Conservation (phyloP, 257 asterid species). For the Petunia axillaris region DNA sequence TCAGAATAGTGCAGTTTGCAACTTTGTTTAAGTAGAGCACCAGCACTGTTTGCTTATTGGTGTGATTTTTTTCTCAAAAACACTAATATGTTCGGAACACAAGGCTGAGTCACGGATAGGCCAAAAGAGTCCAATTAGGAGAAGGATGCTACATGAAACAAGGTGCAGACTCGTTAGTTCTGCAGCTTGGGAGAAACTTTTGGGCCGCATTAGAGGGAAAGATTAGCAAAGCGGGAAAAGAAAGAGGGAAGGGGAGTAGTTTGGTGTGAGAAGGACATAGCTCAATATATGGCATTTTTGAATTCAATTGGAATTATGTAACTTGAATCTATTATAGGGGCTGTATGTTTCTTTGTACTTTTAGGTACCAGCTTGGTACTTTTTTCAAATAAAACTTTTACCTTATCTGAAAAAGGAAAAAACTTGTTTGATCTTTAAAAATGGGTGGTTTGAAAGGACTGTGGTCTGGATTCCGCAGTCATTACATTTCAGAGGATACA, state of each 20-base stretch:
- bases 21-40: conserved; percentile 5
- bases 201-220: no score
- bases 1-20: background rate
- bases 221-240: no score
- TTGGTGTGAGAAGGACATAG: no score
- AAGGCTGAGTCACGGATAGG: background rate
- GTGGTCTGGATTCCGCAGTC: background rate
- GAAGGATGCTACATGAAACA: conserved; percentile 11
- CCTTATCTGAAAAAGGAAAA: background rate
- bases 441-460: background rate
- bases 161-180: background rate
- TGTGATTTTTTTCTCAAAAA: background rate
- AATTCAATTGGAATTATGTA: no score
- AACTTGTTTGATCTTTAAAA: background rate
- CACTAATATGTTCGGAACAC: background rate
- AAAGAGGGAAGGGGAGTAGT: no score
- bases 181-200: no score
- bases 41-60: background rate
- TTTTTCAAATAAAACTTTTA: no score
- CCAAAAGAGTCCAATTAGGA: background rate
- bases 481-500: conserved; percentile 3
- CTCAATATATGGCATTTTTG: no score
- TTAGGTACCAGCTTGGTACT: no score
- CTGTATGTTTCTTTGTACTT: no score
- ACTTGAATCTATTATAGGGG: no score